Evolutionary conservation across 805 yeast genomes (phyloP), one percentile per base, ranked within the genome.

Genomic region (Ascoidea asiatica): DNA sequence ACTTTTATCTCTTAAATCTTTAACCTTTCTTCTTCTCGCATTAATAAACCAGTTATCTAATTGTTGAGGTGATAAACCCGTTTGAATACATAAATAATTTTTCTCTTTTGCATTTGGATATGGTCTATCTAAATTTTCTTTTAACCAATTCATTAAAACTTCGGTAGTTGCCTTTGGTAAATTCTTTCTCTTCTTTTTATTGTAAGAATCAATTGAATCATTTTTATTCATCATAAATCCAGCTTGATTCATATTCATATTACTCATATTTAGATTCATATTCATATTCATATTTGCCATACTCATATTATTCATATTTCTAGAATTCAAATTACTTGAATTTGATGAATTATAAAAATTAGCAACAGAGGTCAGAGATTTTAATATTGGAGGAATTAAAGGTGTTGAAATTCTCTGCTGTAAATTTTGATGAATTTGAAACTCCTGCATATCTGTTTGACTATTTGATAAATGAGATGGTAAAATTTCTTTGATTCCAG

Each of bases 31-130:
- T 54, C 95, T 69, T 53, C 95, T 73, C 18, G 90, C 94, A 57
- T 85, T 85, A 56, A 85, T 86, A 55, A 85, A 85, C 95, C 95
- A 85, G 57, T 85, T 86, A 51, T 83, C 73, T 48, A 85, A 69
- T 60, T 85, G 95, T 48, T 82, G 86, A 60, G 81, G 77, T 50
- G 85, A 81, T 56, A 85, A 68, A 0, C 92, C 90, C 0, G 95
- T 85, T 56, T 72, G 69, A 52, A 70, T 66, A 69, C 82, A 73
- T 45, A 85, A 66, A 54, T 75, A 76, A 49, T 73, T 70, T 64
- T 86, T 85, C 54, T 85, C 95, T 41, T 76, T 74, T 44, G 82
- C 82, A 44, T 84, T 81, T 2, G 95, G 95, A 59, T 85, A 85
- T 13, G 95, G 95, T 55, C 84, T 83, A 48, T 79, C 76, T 52